Evolutionary conservation across 495 filamentous ascomycete genomes (phyloP), one percentile per base, ranked within the genome.

Genomic region (Schizothecium vesticola): DNA sequence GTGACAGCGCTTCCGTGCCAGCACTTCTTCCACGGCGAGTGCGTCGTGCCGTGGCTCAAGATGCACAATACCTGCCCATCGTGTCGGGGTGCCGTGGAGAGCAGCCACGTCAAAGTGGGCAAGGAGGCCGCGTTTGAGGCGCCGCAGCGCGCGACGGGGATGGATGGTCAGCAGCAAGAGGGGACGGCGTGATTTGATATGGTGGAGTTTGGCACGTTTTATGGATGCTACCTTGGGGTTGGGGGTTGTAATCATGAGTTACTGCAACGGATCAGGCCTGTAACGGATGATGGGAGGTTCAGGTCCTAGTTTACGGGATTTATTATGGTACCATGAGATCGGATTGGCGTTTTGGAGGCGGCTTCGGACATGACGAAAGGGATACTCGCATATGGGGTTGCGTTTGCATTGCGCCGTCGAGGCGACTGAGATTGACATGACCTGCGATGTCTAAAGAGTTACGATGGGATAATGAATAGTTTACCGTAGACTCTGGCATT

Each of bases 31-130:
- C 92, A 96, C 73, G 87, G 84, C 63, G 77, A 83, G 21, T 96
- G 93, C 71, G 88, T 93, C 59, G 81, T 84, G 55, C 81, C 87
- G 59, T 97, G 93, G 93, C 76, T 97, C 21, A 85, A 84, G 72
- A 88, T 93, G 75, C 92, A 96, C 70, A 89, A 94, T 66, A 95
- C 92, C 1, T 97, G 93, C 73, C 93, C 93, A 0, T 90, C 94
- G 67, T 97, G 93, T 75, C 84, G 93, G 59, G 83, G 88, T 70
- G 82, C 91, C 29, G 92, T 97, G 66, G 86, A 86, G 71, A 61
- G 59, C 36, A 69, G 70, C 21, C 22, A 10, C 26, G 56, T 7
- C n/a, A 66, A 66, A 57, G 1, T 31, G 31, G 57, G 12, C 22
- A 66, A 66, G 56, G 56, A 16, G n/a, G 65, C 65, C 13, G 33